phyloP scores from a whole-genome alignment of 257 asterid species.

The Prunella vulgaris region DNA sequence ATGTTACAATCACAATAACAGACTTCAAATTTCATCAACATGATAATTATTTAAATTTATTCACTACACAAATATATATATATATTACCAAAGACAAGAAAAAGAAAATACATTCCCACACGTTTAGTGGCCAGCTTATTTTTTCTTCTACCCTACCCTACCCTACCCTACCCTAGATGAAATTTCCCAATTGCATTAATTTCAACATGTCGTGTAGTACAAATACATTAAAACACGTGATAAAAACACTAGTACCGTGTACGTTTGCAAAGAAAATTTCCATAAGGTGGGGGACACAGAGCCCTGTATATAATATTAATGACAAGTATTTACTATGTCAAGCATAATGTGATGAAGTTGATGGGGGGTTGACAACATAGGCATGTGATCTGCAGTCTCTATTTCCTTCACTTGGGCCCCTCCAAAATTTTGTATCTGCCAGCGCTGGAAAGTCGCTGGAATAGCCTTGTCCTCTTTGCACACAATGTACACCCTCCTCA shows the following conservation, averaged over 20 bases:
- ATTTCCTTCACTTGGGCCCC: conserved; percentile 35
- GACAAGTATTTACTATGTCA: conserved; percentile 26
- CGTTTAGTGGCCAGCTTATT: neutral
- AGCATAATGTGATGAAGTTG: conserved; percentile 28
- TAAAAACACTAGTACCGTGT: no score
- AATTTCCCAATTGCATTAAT: no score
- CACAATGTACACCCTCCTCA: conserved; percentile 35
- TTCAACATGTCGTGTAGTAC: no score
- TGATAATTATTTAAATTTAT: no score
- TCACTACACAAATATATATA: no score
- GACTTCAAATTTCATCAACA: neutral
- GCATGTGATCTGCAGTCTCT: conserved; percentile 45
- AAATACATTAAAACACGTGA: no score
- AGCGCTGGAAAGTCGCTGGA: conserved; percentile 34
- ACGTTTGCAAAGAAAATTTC: no score
- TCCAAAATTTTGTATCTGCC: conserved; percentile 36
- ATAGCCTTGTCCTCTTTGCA: conserved; percentile 36
- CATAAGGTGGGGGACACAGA: no score
- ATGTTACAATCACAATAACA: neutral
- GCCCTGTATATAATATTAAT: neutral
- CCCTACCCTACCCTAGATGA: no score
- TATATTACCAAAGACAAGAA: neutral
- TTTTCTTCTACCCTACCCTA: no score
- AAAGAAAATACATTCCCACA: neutral
- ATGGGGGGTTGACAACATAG: conserved; percentile 43